Evolutionary conservation across 345 rosid genomes (phyloP), one percentile per base, ranked within the genome.

Genomic region (Salix arbutifolia): DNA sequence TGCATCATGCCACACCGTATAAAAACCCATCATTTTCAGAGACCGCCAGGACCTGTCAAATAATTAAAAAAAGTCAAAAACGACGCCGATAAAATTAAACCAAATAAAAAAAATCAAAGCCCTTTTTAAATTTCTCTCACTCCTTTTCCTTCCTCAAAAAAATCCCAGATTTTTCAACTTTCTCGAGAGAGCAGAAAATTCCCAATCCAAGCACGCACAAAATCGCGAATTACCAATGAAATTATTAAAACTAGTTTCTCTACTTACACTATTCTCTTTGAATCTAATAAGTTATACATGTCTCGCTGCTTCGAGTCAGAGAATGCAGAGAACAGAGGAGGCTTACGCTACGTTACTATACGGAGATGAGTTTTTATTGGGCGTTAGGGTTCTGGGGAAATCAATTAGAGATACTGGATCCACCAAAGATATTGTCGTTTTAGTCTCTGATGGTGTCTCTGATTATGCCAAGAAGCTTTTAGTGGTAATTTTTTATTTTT

Each of bases 401-500:
- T 93, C 99, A 74, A 91, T 95, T 65, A 82, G 94, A 70, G 91
- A 90, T 71, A 88, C 93, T 53, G 94, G 98, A 83, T 83, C 97
- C 70, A 88, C 60, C 10, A 90, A 90, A 71, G 97, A 93, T 70
- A 89, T 89, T 93, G 97, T 93, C 31, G 99, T 85, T 85, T 81
- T 95, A 82, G 97, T 93, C 80, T 95, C 99, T 44, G 97, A 95
- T 79, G 98, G 99, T 25, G 97, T 95, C 73, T 86, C 99, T 12
- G 86, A 88, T 79, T 90, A 88, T 80, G 88, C 96, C 70, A 88
- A 81, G 64, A 85, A 79, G 86, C 90, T 95, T 52, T 90, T 95
- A 19, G 46, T 83, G 92, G 97, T 88, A 75, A 46, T 6, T 35
- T 38, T 25, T 28, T 68, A 13, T 17, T 13, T 46, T 3, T 44